Percentiles rank a stretch among this genome's conserved stretches.
phyloP scores from a whole-genome alignment of 2,329 filamentous ascomycete genomes.

The Fusarium sp. region DNA sequence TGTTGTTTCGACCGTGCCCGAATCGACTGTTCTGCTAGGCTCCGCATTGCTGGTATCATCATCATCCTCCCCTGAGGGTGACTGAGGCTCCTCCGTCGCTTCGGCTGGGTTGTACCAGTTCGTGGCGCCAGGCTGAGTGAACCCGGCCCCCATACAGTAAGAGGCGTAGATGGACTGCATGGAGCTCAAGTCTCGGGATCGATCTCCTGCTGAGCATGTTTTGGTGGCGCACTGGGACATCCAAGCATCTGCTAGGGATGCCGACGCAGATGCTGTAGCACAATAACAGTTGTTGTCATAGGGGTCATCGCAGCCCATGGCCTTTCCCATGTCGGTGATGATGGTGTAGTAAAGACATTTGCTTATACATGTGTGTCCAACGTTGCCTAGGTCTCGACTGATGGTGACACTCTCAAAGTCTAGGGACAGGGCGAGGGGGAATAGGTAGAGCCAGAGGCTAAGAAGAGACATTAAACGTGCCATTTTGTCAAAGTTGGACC shows the following conservation, averaged over 20 bases:
- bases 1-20: slow-evolving; percentile 29
- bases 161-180: slow-evolving; percentile 43
- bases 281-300: slow-evolving; percentile 45
- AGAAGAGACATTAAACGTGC: slow-evolving; percentile 11
- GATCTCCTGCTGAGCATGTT: slow-evolving; percentile 36
- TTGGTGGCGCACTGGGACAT: slow-evolving; percentile 40
- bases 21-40: slow-evolving; percentile 38
- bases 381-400: slow-evolving; percentile 10
- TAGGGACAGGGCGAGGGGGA: slow-evolving; percentile 4
- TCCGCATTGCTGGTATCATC: slow-evolving; percentile 9
- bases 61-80: not conserved
- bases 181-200: slow-evolving; percentile 36
- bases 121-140: slow-evolving; percentile 40
- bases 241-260: slow-evolving; percentile 27
- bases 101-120: slow-evolving; percentile 41
- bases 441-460: slow-evolving; percentile 1
- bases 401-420: slow-evolving; percentile 37
- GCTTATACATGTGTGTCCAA: slow-evolving; percentile 35
- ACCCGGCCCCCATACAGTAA: slow-evolving; percentile 44
- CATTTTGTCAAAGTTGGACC: slow-evolving; percentile 16
- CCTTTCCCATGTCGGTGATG: slow-evolving; percentile 31
- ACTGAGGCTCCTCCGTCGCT: slow-evolving; percentile 29
- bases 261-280: slow-evolving; percentile 36
- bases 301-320: slow-evolving; percentile 38
- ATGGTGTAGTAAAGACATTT: slow-evolving; percentile 35